A percentile compares a stretch with the other conserved stretches of the same genome.
Evolutionary conservation across 2,329 filamentous ascomycete species (phyloP).

Genomic region (Ophiosphaerella herpotricha): DNA sequence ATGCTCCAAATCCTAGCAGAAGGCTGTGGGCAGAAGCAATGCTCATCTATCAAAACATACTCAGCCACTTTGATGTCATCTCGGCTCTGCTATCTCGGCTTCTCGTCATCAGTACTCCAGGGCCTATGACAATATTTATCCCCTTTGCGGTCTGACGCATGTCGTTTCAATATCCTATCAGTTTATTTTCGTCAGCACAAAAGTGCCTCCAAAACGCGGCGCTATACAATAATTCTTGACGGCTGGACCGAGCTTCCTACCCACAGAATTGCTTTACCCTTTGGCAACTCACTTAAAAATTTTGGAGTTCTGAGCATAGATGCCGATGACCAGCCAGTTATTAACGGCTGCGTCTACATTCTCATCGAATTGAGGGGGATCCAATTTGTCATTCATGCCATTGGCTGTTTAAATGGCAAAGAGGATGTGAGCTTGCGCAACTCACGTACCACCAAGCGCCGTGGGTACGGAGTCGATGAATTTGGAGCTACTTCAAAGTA

Average conservation of each 20-base stretch:
- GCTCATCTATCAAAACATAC: slow-evolving; percentile 14
- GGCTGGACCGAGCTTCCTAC: slow-evolving; percentile 6
- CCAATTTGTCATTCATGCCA: slow-evolving; percentile 13
- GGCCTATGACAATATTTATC: too few relatives aligned
- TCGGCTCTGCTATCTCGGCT: too few relatives aligned
- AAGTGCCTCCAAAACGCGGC: background rate
- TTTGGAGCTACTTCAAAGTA: slow-evolving; percentile 14
- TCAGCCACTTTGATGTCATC: too few relatives aligned
- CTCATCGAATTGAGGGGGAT: slow-evolving; percentile 13
- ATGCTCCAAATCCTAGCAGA: slow-evolving; percentile 15
- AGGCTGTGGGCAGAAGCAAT: slow-evolving; percentile 18
- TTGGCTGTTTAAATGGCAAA: slow-evolving; percentile 14
- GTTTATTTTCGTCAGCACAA: too few relatives aligned
- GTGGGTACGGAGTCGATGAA: slow-evolving; percentile 11
- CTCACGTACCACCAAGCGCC: slow-evolving; percentile 12
- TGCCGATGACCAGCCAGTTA: slow-evolving; percentile 10
- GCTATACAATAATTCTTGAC: too few relatives aligned
- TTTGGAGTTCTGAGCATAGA: slow-evolving; percentile 13
- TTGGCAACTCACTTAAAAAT: slow-evolving; percentile 10
- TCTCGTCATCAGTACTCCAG: too few relatives aligned
- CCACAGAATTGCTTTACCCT: slow-evolving; percentile 11
- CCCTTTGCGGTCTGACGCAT: too few relatives aligned
- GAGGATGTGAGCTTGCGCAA: slow-evolving; percentile 13
- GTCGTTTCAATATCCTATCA: too few relatives aligned
- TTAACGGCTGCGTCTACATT: slow-evolving; percentile 15